Evolutionary conservation across 495 filamentous ascomycete genomes (phyloP), one percentile per base, ranked within the genome.

Genomic region (Penicillium egyptiacum): DNA sequence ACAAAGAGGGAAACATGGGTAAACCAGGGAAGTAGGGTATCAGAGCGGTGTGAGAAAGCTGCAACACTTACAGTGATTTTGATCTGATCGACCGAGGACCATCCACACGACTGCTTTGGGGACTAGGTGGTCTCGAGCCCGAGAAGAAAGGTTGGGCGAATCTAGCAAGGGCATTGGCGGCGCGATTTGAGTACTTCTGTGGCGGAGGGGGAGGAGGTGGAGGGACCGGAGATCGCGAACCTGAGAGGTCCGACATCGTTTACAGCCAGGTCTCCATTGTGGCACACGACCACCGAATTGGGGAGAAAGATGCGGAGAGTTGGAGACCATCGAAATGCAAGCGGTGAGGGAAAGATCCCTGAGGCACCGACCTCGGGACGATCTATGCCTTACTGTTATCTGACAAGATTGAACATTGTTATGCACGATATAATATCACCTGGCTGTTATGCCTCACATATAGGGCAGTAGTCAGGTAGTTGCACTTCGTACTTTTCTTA

Each of bases 141-240:
- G 80, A 79, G 49, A 81, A 75, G 64, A 84, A 81, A 9, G 81
- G 80, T 59, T 83, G 81, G 46, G 82, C 80, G 53, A 86, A 79
- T 55, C 82, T 75, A 50, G 81, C 78, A 43, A 85, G 68, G 57
- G 82, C 81, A 69, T 75, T 82, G 56, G 76, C 78, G 46, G 80
- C 79, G 53, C 77, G 72, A 60, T 74, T 72, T 33, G 71, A 76
- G 69, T 82, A 78, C 65, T 72, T 78, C 51, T 76, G 72, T 45
- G 79, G 76, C 50, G 81, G 74, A 28, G 80, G 79, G 14, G 83
- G 83, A 51, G 79, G 75, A 40, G 78, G 73, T 23, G 75, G 76
- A 60, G 75, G 77, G 46, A 70, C 64, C 40, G 71, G 66, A 16
- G 67, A 65, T 56, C 71, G 65, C 69, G 70, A 63, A 56, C 66